Evolutionary conservation across 1,139 yeast species (phyloP).

Genomic region (Scheffersomyces quercinus): DNA sequence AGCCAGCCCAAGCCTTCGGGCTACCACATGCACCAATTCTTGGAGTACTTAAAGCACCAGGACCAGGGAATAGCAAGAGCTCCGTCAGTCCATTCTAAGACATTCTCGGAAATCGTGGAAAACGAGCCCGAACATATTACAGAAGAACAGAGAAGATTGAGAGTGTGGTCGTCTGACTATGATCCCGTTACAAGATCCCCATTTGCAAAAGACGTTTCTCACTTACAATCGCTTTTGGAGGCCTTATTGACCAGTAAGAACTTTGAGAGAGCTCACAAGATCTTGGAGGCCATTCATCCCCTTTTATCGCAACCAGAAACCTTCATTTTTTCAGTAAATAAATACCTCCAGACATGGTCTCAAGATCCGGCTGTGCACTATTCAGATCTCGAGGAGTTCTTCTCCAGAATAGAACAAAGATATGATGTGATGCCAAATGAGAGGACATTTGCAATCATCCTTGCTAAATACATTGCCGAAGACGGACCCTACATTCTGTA

Average conservation of each 20-base stretch:
- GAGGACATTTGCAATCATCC: slow-evolving; percentile 46
- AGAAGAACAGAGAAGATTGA: slow-evolving; percentile 19
- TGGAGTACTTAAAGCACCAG: slow-evolving; percentile 13
- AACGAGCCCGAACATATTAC: slow-evolving; percentile 14
- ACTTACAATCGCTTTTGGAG: slow-evolving; percentile 75
- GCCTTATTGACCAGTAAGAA: slow-evolving; percentile 74
- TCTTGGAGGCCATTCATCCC: slow-evolving; percentile 58
- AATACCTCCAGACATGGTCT: slow-evolving; percentile 38
- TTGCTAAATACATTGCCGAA: slow-evolving; percentile 13
- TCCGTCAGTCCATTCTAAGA: slow-evolving; percentile 17
- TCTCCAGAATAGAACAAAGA: slow-evolving; percentile 14
- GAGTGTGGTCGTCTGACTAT: slow-evolving; percentile 42
- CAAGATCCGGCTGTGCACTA: slow-evolving; percentile 27
- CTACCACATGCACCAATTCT: slow-evolving; percentile 2
- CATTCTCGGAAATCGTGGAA: slow-evolving; percentile 23
- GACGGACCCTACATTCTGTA: slow-evolving; percentile 11
- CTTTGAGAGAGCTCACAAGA: slow-evolving; percentile 68
- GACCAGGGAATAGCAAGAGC: slow-evolving; percentile 6
- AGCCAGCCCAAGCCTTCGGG: neutral
- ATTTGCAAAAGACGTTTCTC: slow-evolving; percentile 58
- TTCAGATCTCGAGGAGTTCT: slow-evolving; percentile 29
- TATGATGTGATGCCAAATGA: slow-evolving; percentile 28
- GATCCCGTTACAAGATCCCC: slow-evolving; percentile 48
- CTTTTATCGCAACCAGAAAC: slow-evolving; percentile 34
- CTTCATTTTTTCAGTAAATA: slow-evolving; percentile 38